Conservation (phyloP, 208 protist species). For the Naegleria lovaniensis region DNA sequence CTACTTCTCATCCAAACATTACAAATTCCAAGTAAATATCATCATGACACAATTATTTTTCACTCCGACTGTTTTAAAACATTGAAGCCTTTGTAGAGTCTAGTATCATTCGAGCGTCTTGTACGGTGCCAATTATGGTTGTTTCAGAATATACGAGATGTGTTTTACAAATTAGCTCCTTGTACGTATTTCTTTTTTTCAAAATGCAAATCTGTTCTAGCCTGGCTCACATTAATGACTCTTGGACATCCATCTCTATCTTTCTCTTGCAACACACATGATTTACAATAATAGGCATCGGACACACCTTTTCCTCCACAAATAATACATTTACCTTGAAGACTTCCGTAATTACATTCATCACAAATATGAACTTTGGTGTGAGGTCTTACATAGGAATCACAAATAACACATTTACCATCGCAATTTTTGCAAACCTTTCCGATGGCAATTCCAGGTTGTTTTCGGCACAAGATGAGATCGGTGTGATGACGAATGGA, state of each 20-base stretch:
- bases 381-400: conserved; percentile 72
- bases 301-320: conserved; percentile 66
- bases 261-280: conserved; percentile 80
- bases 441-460: conserved; percentile 63
- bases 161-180: too few relatives aligned
- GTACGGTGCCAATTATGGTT: too few relatives aligned
- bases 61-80: too few relatives aligned
- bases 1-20: too few relatives aligned
- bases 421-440: conserved; percentile 78
- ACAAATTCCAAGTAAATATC: too few relatives aligned
- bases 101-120: too few relatives aligned
- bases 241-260: conserved; percentile 82
- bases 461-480: conserved; percentile 76
- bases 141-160: too few relatives aligned
- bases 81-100: too few relatives aligned
- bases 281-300: conserved; percentile 87
- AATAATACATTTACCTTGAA: conserved; percentile 64
- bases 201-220: conserved; percentile 81
- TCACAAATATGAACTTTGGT: conserved; percentile 83
- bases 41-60: too few relatives aligned
- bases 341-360: conserved; percentile 85
- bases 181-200: conserved; percentile 73
- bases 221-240: conserved; percentile 79
- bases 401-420: conserved; percentile 77
- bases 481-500: conserved; percentile 58